These are phyloP conservation scores for Chrysanthemum lavandulifolium DNA, from an alignment of 129 eudicot genomes.

Conservation along the genomic window DNA sequence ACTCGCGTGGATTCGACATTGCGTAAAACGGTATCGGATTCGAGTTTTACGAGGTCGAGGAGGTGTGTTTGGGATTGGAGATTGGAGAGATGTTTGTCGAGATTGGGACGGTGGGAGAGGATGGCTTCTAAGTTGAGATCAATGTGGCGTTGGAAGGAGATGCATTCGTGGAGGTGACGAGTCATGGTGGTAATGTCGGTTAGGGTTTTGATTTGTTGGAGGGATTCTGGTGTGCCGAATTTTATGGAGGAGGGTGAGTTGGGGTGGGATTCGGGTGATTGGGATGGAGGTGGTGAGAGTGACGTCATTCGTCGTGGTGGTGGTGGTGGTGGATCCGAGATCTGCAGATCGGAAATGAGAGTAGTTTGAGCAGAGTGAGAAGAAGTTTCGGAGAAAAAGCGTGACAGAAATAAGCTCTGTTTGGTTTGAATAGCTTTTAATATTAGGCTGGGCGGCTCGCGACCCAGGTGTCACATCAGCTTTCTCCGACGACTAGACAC, in stretches of 20 bases:
- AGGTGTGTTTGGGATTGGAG: slow-evolving; percentile 60
- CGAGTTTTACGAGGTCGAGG: slow-evolving; percentile 56
- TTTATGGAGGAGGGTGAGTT: slow-evolving; percentile 34
- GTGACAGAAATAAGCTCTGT: too few species aligned
- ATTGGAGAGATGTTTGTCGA: slow-evolving; percentile 54
- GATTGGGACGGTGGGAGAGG: slow-evolving; percentile 66
- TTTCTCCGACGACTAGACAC: too few species aligned
- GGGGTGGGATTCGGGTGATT: slow-evolving; percentile 20
- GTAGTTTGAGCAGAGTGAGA: too few species aligned
- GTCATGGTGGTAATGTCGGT: slow-evolving; percentile 81
- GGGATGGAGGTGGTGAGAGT: slow-evolving; percentile 10
- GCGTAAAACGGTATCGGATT: slow-evolving; percentile 56
- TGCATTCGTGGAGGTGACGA: slow-evolving; percentile 82
- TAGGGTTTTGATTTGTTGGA: slow-evolving; percentile 49
- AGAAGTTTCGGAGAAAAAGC: too few species aligned
- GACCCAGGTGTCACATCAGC: too few species aligned
- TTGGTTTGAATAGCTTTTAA: too few species aligned
- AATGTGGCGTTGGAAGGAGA: slow-evolving; percentile 71
- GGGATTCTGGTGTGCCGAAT: slow-evolving; percentile 64
- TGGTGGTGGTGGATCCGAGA: neutral
- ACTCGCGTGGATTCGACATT: slow-evolving; percentile 61
- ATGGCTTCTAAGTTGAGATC: slow-evolving; percentile 51
- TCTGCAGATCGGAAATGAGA: neutral
- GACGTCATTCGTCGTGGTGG: slow-evolving; percentile 12
- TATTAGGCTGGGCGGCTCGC: too few species aligned